A percentile compares a stretch with the other conserved stretches of the same genome.
phyloP scores from a whole-genome alignment of 1,284 basidiomycete species.

The Mycosarcoma mackinlayi region DNA sequence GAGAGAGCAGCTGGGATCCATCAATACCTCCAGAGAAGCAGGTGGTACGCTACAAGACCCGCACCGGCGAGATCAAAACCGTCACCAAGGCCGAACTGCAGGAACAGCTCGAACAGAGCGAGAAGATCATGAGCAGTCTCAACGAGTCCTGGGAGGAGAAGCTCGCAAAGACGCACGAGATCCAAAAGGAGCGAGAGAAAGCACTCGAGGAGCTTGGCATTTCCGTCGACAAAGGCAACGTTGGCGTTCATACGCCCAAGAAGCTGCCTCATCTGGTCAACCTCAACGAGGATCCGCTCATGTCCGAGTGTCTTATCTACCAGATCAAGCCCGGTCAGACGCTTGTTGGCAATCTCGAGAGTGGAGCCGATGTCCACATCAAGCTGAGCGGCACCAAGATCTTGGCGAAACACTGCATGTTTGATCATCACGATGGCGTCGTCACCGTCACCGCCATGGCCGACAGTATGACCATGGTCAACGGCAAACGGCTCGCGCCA shows the following conservation, averaged over 20 bases:
- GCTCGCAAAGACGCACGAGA: conserved; percentile 87
- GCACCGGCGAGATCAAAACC: conserved; percentile 91
- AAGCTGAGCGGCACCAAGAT: conserved; percentile 92
- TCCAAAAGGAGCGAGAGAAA: conserved; percentile 95
- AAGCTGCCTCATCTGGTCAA: conserved; percentile 70
- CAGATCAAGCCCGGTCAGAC: conserved; percentile 91
- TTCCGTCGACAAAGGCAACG: conserved; percentile 92
- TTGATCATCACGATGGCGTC: conserved; percentile 85
- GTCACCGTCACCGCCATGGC: conserved; percentile 83
- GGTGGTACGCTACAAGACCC: conserved; percentile 92
- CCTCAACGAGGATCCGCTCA: conserved; percentile 69
- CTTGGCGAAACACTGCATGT: conserved; percentile 88
- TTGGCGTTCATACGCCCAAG: conserved; percentile 98
- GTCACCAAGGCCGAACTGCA: conserved; percentile 96
- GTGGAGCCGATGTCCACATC: conserved; percentile 72
- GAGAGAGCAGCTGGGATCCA: conserved; percentile 85
- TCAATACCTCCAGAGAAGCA: conserved; percentile 91
- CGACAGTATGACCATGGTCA: conserved; percentile 84
- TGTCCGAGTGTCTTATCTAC: conserved; percentile 73
- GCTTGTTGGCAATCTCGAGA: conserved; percentile 70
- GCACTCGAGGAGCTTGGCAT: conserved; percentile 97
- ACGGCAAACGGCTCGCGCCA: conserved; percentile 75
- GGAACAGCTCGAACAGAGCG: conserved; percentile 93
- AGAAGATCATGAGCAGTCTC: conserved; percentile 94
- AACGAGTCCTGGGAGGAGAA: conserved; percentile 99